Percentiles rank a stretch among this genome's conserved stretches.
Conservation (phyloP, 345 rosid species). For the Linum tenue region DNA sequence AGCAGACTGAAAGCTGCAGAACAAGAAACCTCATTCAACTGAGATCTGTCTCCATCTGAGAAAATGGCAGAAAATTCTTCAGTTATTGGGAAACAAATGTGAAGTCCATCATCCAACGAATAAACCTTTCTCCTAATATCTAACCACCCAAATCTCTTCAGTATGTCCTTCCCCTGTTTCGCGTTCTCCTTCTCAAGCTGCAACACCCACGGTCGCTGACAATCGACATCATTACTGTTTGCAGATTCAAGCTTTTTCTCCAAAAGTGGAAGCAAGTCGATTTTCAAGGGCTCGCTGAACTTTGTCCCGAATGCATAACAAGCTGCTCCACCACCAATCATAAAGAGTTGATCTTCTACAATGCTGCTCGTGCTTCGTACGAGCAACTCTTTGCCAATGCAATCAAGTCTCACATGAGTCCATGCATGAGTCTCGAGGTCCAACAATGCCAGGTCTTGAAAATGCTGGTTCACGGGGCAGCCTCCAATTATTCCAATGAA, state of each 20-base stretch:
- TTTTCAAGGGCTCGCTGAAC: conserved; percentile 70
- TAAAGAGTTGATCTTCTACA: conserved; percentile 58
- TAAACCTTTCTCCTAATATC: conserved; percentile 66
- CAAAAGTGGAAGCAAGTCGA: conserved; percentile 40
- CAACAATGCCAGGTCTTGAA: conserved; percentile 60
- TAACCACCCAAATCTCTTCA: conserved; percentile 85
- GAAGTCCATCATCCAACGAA: conserved; percentile 37
- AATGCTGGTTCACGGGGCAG: conserved; percentile 69
- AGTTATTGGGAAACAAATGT: conserved; percentile 73
- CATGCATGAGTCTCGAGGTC: conserved; percentile 44
- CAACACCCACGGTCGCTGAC: conserved; percentile 31
- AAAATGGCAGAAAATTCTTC: conserved; percentile 43
- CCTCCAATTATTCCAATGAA: conserved; percentile 81
- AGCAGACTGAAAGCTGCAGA: conserved; percentile 49
- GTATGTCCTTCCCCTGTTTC: conserved; percentile 67
- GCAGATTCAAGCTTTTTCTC: conserved; percentile 11
- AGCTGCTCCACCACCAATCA: conserved; percentile 92
- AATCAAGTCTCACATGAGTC: conserved; percentile 57
- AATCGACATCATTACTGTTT: conserved; percentile 18
- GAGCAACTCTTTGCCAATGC: conserved; percentile 51
- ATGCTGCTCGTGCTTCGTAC: conserved; percentile 67
- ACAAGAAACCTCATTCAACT: conserved; percentile 36
- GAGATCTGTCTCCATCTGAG: conserved; percentile 25
- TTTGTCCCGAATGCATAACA: conserved; percentile 96
- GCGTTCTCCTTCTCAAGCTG: conserved; percentile 56